Base-by-base conservation (phyloP, 2,329 filamentous ascomycete species). In the Cladorrhinum sp. region DNA sequence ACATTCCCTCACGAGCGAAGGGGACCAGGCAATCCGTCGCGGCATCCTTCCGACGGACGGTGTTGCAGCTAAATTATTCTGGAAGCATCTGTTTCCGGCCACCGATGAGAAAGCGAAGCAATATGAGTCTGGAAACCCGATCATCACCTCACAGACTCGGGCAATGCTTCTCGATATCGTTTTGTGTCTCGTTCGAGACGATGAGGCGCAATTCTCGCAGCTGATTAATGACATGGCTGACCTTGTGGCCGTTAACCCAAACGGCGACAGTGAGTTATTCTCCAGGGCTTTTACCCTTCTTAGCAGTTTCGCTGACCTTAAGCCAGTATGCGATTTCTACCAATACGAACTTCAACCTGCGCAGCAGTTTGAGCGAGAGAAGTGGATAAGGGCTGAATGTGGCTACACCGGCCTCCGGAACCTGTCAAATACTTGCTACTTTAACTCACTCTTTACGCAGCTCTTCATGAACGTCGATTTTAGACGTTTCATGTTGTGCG, bases 401-500 rank as follows among this genome's bases (percentile, higher is more conserved):
- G 92, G 92, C 20, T 96, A 96, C 71, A 86, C 90, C n/a, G 95
- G 95, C 1, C 76, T 99, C n/a, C 84, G 84, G 59, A 99, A 99
- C 69, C 82, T 97, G 16, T 95, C 92, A 9, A 96, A 97, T 71
- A 98, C 96, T 0, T 99, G 95, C 75, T 99, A 99, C 72, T 83
- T 98, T 71, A 99, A 99, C 72, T 98, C 95, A 0, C 79, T 99
- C 0, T 82, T 98, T 62, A 93, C 92, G 0, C 95, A 99, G 71
- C 84, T 99, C 0, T 99, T 93, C 78, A 98, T 97, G 92, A 98
- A 99, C 71, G 77, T 90, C 16, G 82, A 86, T 6, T 98, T 99
- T 69, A 88, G 95, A 18, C 82, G 85, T 16, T 96, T 98, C 73
- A 90, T 99, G 67, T 80, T 98, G 62, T 75, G 79, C 59, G 79